Evolutionary conservation across 441 rosid species (phyloP).

Genomic region (Aleurites moluccanus): DNA sequence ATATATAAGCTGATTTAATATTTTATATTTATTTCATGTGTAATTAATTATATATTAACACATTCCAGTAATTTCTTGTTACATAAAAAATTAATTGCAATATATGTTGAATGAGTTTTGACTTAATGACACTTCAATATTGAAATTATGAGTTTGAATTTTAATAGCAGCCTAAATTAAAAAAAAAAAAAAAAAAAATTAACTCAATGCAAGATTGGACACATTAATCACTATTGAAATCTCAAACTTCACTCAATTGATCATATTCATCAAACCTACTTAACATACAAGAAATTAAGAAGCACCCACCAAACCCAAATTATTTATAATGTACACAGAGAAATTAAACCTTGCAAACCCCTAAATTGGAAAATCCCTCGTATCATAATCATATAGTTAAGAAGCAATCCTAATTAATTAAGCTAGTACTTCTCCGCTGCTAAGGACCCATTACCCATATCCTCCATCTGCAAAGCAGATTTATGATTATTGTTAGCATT

Average conservation of each 20-base stretch:
- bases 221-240: neutral
- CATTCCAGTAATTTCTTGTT: too few relatives aligned
- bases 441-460: slow-evolving; percentile 30
- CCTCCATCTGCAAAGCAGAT: slow-evolving; percentile 42
- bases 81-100: too few relatives aligned
- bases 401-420: neutral
- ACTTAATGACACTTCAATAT: too few relatives aligned
- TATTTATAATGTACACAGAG: slow-evolving; percentile 19
- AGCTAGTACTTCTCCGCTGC: slow-evolving; percentile 55
- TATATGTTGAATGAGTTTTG: too few relatives aligned
- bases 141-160: too few relatives aligned
- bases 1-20: too few relatives aligned
- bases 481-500: slow-evolving; percentile 19
- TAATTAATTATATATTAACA: too few relatives aligned
- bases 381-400: too few relatives aligned
- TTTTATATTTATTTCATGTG: too few relatives aligned
- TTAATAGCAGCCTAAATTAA: too few relatives aligned
- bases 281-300: neutral
- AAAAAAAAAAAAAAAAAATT: too few relatives aligned
- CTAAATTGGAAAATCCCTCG: neutral
- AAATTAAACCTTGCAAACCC: slow-evolving; percentile 5
- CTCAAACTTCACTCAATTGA: neutral
- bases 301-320: slow-evolving; percentile 4
- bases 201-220: too few relatives aligned
- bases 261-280: neutral